A percentile compares a stretch with the other conserved stretches of the same genome.
phyloP scores from a whole-genome alignment of 2,329 filamentous ascomycete species.

The Trichothecium roseum region DNA sequence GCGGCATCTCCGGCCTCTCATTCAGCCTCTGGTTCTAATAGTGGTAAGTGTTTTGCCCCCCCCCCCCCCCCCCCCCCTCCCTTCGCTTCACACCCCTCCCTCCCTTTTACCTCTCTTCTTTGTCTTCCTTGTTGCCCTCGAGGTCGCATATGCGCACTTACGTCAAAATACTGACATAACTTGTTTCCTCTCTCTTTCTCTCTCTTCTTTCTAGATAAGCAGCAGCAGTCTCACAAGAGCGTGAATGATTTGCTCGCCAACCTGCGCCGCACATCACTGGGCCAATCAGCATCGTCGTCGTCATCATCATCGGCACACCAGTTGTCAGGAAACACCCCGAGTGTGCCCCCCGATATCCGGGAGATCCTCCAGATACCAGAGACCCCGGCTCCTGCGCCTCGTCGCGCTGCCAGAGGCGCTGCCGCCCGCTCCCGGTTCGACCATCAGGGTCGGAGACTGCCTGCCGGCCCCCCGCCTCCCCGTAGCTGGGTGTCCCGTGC shows the following conservation, averaged over 20 bases:
- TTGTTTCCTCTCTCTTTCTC: background rate
- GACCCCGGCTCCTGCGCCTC: conserved; percentile 39
- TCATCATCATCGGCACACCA: conserved; percentile 15
- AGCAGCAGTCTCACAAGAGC: conserved; percentile 16
- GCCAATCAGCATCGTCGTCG: conserved; percentile 14
- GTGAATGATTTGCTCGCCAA: conserved; percentile 53
- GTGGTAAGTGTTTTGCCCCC: too few relatives aligned
- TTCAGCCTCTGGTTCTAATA: conserved; percentile 3
- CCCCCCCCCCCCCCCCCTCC: too few relatives aligned
- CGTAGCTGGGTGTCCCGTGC: conserved; percentile 39
- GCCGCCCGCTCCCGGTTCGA: conserved; percentile 30
- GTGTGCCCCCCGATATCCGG: conserved; percentile 47
- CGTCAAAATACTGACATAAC: background rate
- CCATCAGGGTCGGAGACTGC: conserved; percentile 36
- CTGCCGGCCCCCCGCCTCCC: conserved; percentile 49
- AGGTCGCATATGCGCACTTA: too few relatives aligned
- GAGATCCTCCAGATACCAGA: conserved; percentile 50
- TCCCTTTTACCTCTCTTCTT: too few relatives aligned
- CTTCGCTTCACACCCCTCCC: too few relatives aligned
- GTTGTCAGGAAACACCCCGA: conserved; percentile 29
- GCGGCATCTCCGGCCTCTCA: conserved; percentile 33
- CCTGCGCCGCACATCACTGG: conserved; percentile 35
- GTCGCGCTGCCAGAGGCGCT: conserved; percentile 30
- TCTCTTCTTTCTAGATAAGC: conserved; percentile 17
- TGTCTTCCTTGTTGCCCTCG: conserved; percentile 13